These are phyloP conservation scores for Neurospora sp. DNA, from an alignment of 495 filamentous ascomycete genomes.

Conservation along the genomic window DNA sequence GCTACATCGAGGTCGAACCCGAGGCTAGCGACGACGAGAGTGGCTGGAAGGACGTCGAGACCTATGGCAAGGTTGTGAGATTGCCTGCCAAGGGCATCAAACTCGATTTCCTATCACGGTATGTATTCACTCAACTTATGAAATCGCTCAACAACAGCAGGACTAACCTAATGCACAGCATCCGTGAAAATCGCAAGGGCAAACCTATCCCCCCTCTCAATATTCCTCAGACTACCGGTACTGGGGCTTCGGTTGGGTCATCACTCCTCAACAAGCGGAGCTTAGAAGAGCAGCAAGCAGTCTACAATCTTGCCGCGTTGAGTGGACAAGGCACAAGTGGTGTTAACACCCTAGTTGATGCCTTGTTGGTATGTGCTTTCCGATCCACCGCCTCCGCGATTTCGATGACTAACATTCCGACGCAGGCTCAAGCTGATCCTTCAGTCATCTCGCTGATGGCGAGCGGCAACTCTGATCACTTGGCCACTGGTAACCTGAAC, in stretches of 20 bases:
- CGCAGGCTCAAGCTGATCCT: conserved; percentile 14
- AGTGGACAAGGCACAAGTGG: conserved; percentile 19
- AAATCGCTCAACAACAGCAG: not conserved
- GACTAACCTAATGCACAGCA: conserved; percentile 15
- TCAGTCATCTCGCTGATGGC: conserved; percentile 26
- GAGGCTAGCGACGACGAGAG: conserved; percentile 41
- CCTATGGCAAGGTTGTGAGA: conserved; percentile 53
- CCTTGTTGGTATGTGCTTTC: conserved; percentile 33
- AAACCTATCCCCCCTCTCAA: conserved; percentile 14
- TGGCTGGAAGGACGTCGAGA: conserved; percentile 31
- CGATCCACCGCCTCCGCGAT: conserved; percentile 1
- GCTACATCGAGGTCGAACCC: conserved; percentile 65
- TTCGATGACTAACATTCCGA: not conserved
- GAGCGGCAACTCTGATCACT: conserved; percentile 19
- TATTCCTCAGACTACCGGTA: not conserved
- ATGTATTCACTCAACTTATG: conserved; percentile 15
- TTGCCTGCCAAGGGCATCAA: conserved; percentile 67
- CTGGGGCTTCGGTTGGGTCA: not conserved
- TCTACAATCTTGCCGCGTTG: conserved; percentile 45
- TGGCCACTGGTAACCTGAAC: conserved; percentile 13
- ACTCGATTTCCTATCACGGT: conserved; percentile 59
- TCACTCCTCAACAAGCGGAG: conserved; percentile 7
- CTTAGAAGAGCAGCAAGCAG: conserved; percentile 41
- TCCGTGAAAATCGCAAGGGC: conserved; percentile 25
- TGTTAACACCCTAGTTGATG: conserved; percentile 27